phyloP scores from a whole-genome alignment of 2,329 filamentous ascomycete genomes.

The Monosporascus sp. region DNA sequence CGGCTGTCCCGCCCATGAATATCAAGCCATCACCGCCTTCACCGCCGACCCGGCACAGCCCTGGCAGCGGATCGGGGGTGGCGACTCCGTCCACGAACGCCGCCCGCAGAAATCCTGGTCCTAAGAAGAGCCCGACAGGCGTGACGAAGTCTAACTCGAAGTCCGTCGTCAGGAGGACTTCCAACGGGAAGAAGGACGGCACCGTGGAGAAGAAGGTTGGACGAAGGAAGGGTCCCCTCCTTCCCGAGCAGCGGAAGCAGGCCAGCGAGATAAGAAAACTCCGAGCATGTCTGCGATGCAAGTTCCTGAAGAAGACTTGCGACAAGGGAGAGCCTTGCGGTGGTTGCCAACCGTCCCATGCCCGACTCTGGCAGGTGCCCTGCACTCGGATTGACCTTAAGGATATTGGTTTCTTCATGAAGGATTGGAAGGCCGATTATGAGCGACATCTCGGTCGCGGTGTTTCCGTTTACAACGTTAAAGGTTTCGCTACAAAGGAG shows the following conservation, averaged over 20 bases:
- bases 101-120: conserved; percentile 63
- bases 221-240: conserved; percentile 79
- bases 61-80: conserved; percentile 56
- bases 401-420: conserved; percentile 98
- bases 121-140: conserved; percentile 63
- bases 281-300: conserved; percentile 89
- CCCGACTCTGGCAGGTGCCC: conserved; percentile 92
- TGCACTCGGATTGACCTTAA: conserved; percentile 98
- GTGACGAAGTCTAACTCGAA: conserved; percentile 70
- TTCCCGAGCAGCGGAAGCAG: conserved; percentile 92
- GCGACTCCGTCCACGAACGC: conserved; percentile 59
- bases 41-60: conserved; percentile 47
- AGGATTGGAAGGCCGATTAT: conserved; percentile 97
- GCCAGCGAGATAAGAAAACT: conserved; percentile 95
- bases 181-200: conserved; percentile 72
- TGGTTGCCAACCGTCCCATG: conserved; percentile 92
- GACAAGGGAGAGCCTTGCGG: conserved; percentile 96
- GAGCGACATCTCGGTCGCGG: conserved; percentile 83
- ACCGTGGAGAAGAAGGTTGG: conserved; percentile 86
- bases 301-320: conserved; percentile 98
- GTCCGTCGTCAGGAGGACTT: conserved; percentile 75
- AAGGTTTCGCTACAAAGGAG: conserved; percentile 68
- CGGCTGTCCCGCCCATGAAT: conserved; percentile 63
- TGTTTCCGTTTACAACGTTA: conserved; percentile 92
- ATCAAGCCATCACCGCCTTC: conserved; percentile 60